Evolutionary conservation across 2,329 filamentous ascomycete genomes (phyloP), one percentile per base, ranked within the genome.

Genomic region (Sporothrix brasiliensis): DNA sequence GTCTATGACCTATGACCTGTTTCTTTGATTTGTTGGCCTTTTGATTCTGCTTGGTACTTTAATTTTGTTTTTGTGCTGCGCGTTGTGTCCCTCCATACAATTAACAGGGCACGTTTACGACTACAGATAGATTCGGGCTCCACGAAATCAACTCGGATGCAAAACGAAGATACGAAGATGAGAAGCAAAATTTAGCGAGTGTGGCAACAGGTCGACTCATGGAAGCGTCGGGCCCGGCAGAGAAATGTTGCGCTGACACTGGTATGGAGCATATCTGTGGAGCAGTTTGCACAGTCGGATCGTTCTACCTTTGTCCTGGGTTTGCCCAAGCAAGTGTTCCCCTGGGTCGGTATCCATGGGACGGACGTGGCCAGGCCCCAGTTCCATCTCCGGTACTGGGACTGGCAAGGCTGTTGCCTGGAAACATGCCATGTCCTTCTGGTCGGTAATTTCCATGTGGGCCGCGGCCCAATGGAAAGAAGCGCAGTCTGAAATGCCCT

Each of bases 371-470:
- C 27, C 27, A 30, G 27, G 27, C 21, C n/a, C 52, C 52, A 21
- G 39, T 10, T 16, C 39, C 58, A 61, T 61, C 39, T 61, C 39
- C 58, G 58, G 58, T 47, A 47, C 24, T 47, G 21, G 21, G n/a
- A 16, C 41, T 47, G 58, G 41, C 58, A 34, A 61, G 58, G 58
- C 58, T 61, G 39, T 39, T n/a, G 47, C 16, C 47, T 19, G 16
- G 4, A 4, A 47, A 13, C 10, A 16, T 61, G 58, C 21, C 58
- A 47, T 47, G 58, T 27, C n/a, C 58, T 47, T 47, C 39, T 39
- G 34, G 58, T 44, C 58, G 34, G 58, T 34, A 41, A 60, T 60
- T 41, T 60, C 56, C 56, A 21, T 60, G 34, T 41, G 30, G n/a
- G 56, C 56, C 41, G 56, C 19, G 56, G 39, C 34, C 34, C 34